Base-by-base conservation (phyloP, 257 asterid species). In the Jacaranda mimosifolia region DNA sequence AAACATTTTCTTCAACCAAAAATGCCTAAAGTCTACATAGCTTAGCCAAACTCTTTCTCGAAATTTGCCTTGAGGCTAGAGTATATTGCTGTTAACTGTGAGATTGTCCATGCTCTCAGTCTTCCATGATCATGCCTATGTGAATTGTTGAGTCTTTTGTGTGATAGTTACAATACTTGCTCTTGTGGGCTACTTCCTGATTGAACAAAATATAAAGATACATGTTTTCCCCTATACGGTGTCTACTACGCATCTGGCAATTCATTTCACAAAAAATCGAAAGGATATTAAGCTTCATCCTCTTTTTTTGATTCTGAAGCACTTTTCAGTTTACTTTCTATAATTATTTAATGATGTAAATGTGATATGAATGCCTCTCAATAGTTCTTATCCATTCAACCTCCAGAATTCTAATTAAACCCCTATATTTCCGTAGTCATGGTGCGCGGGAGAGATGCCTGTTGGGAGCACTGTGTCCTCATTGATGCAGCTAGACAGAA, bases 391-490 rank as follows among this genome's bases (percentile, higher is more conserved):
- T 46, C 40, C 19, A 11, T 18, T 46, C 72, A 19, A 19, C 42
- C 10, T 67, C 18, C 57, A 67, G 72, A 52, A 48, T 49, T 36
- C 70, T 38, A 12, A 19, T 51, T 62, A n/a, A 66, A 40, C 42
- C 32, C 17, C 53, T 36, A 12, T 42, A 8, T 60, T 1, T 69
- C 56, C 66, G 13, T 1, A 51, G 76, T 32, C 72, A 86, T 86
- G 87, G 89, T 86, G 35, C 83, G 90, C 3, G 90, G 86, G 60
- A 86, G 86, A 71, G 87, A 83, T 83, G 84, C 87, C 0, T 86
- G 90, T 64, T 83, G 86, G 87, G 84, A 86, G 68, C 90, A 83
- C 45, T 86, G 90, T 83, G 84, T 73, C 63, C 90, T 86, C 60
- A 72, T 86, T 71, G 87, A 86, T 73, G 90, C 86, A 40, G 79